These are phyloP conservation scores for Cryptosporidium viatorum DNA, from an alignment of 169 alveolate genomes.

Conservation along the genomic window DNA sequence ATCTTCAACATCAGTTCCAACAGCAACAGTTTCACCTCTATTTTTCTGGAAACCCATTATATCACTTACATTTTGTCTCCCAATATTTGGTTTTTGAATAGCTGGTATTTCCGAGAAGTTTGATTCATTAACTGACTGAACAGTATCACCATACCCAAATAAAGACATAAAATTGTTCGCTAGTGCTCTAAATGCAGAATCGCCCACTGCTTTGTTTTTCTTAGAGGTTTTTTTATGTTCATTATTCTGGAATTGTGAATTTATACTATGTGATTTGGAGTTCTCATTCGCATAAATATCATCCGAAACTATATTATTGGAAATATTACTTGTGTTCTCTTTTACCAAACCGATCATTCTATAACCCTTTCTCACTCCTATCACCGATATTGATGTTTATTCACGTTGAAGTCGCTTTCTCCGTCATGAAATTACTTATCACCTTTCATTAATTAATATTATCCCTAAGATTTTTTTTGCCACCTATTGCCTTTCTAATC, in stretches of 20 bases:
- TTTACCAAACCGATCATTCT: slow-evolving; percentile 18
- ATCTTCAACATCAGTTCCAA: slow-evolving; percentile 57
- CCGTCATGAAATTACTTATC: slow-evolving; percentile 32
- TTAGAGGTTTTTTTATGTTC: not conserved
- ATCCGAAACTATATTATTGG: slow-evolving; percentile 4
- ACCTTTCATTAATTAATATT: slow-evolving; percentile 24
- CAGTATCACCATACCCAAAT: slow-evolving; percentile 50
- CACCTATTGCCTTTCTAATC: slow-evolving; percentile 33
- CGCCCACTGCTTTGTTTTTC: slow-evolving; percentile 1
- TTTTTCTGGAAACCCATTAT: not conserved
- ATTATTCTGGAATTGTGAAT: not conserved
- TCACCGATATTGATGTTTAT: slow-evolving; percentile 6
- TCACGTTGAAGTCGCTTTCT: not conserved
- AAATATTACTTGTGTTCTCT: slow-evolving; percentile 34
- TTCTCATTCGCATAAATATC: slow-evolving; percentile 32
- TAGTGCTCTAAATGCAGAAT: slow-evolving; percentile 29
- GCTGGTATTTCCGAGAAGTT: not conserved
- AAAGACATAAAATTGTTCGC: slow-evolving; percentile 70
- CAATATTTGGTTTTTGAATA: not conserved
- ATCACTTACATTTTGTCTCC: not conserved
- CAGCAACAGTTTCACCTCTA: slow-evolving; percentile 42
- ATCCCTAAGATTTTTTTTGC: slow-evolving; percentile 2
- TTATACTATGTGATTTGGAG: slow-evolving; percentile 17
- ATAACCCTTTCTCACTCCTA: slow-evolving; percentile 20
- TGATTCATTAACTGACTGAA: not conserved